phyloP scores from a whole-genome alignment of 352 stramenopile species.

The Globisporangium takayamanum region DNA sequence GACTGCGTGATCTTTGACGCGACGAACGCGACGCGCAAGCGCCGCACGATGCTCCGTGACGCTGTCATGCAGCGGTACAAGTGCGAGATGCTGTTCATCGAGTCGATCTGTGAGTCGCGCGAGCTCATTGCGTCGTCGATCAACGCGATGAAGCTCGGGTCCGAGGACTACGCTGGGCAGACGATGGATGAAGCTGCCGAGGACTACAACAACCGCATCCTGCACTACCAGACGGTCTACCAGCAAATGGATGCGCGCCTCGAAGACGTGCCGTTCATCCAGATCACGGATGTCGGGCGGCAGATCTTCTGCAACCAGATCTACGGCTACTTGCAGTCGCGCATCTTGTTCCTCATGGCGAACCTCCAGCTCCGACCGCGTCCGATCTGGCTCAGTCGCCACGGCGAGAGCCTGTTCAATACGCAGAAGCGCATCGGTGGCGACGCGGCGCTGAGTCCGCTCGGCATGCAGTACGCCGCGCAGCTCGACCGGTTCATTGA shows the following conservation, averaged over 20 bases:
- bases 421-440: slow-evolving; percentile 95
- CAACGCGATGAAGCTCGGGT: slow-evolving; percentile 84
- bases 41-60: slow-evolving; percentile 48
- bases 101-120: slow-evolving; percentile 68
- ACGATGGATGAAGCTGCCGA: slow-evolving; percentile 65
- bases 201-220: slow-evolving; percentile 76
- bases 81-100: slow-evolving; percentile 81
- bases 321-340: slow-evolving; percentile 80
- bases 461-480: slow-evolving; percentile 91
- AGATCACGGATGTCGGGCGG: slow-evolving; percentile 73
- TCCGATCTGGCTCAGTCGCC: slow-evolving; percentile 95
- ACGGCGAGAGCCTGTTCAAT: slow-evolving; percentile 98
- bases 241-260: slow-evolving; percentile 47
- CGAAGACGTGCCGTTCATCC: slow-evolving; percentile 69
- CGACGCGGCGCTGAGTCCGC: slow-evolving; percentile 89
- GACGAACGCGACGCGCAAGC: slow-evolving; percentile 74
- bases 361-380: slow-evolving; percentile 93
- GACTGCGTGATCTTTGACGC: slow-evolving; percentile 81
- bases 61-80: slow-evolving; percentile 56
- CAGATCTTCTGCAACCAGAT: slow-evolving; percentile 85
- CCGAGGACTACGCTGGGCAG: slow-evolving; percentile 63
- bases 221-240: slow-evolving; percentile 74
- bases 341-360: slow-evolving; percentile 94
- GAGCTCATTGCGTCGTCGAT: slow-evolving; percentile 75
- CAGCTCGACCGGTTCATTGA: slow-evolving; percentile 92